Evolutionary conservation across 306 rosid species (phyloP), one percentile per base, ranked within the genome.

Genomic region (Calophaca sinica): DNA sequence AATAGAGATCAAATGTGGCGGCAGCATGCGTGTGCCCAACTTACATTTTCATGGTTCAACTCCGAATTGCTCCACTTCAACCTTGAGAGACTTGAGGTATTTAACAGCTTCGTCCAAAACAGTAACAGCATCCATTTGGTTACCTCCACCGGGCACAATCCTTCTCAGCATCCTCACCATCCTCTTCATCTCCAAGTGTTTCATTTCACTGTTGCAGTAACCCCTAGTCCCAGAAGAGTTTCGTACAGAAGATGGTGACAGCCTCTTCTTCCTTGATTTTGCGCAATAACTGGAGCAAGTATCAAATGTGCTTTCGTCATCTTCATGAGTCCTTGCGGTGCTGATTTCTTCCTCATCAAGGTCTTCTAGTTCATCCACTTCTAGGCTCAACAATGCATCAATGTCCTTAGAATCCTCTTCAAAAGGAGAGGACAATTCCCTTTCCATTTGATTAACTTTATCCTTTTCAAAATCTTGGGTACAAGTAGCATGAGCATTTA

Each of bases 1-100:
- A 8, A 66, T 7, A 14, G 62, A 50, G 62, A 60, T 74, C 63
- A 52, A 69, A 36, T 42, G 20, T 31, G 2, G 68, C 77, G 5
- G 41, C 42, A 58, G 64, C 28, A 62, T 46, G 51, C 6, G 65
- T 2, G 46, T 26, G 76, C 76, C 61, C 74, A 64, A 68, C 78
- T 78, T 63, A 60, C 29, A 74, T 64, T 54, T 74, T 78, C 70
- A 87, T 13, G 76, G 86, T 70, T 71, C 82, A 61, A 84, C 81
- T 15, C 97, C 97, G 3, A 84, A 87, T 71, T 86, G 84, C 81
- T 89, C 93, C 62, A 91, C 90, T 78, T 94, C 97, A 33, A 86
- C 96, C 78, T 94, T 94, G 51, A 94, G 97, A 69, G 98, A 87
- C 87, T 94, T 91, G 57, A 94, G 89, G 85, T 94, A 94, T 65